Evolutionary conservation across 352 stramenopile species (phyloP), one percentile per base, ranked within the genome.

Genomic region (Pythium rhizo-oryzae): DNA sequence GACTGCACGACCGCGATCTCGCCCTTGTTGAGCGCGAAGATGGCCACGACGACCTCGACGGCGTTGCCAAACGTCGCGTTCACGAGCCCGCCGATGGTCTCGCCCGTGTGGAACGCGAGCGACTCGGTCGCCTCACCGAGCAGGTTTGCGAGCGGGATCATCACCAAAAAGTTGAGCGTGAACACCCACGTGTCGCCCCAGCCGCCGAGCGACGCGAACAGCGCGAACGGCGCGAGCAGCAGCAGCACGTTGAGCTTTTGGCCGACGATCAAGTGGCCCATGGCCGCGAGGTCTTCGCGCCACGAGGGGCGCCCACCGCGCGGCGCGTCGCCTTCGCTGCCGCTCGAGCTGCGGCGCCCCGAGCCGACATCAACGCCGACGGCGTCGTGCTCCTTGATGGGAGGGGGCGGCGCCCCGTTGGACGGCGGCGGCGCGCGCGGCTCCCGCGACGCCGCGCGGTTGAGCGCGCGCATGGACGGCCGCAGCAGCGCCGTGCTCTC

Each of bases 1-100:
- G 97, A 91, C 79, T 99, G 96, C 18, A 99, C 97, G 11, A 99
- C 97, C 19, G 92, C 89, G 65, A 99, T 98, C 80, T 98, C 91
- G 44, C 94, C 96, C 24, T 95, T 85, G 28, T 84, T 79, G 16
- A 99, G 87, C 21, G 97, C 97, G 16, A 98, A 97, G 50, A 98
- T 87, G 4, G 97, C 96, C 60, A 99, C 97, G 25, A 99, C 90
- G 21, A 99, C 84, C 85, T 99, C 97, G 7, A 98, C 96, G 8
- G 96, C 94, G 82, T 99, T 99, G 62, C 97, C 97, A 76, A 99
- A 99, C 9, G 97, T 99, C 33, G 97, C 97, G 83, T 99, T 99
- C 35, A 99, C 85, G 15, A 99, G 83, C 0, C 97, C 97, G 55
- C 97, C 97, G 61, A 99, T 97, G 0, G 96, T 99, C 69, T 99